Evolutionary conservation across 352 stramenopile species (phyloP).

Genomic region (Pythium folliculosum): DNA sequence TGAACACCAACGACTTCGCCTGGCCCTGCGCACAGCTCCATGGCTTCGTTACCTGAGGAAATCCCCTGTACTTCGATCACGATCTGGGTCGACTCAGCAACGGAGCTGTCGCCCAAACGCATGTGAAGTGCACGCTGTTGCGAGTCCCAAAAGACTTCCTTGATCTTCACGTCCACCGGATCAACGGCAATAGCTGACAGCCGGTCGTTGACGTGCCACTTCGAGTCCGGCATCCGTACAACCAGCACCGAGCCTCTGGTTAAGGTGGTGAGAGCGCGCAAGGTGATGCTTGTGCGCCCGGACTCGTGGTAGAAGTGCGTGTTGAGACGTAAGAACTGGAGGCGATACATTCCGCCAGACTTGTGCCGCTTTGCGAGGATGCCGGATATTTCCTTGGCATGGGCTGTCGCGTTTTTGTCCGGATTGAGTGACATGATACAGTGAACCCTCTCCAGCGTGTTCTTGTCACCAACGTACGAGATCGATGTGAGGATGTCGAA

Average conservation of each 20-base stretch:
- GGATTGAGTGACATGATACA: slow-evolving; percentile 55
- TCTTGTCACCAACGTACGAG: slow-evolving; percentile 32
- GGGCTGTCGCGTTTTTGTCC: slow-evolving; percentile 31
- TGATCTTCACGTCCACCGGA: slow-evolving; percentile 29
- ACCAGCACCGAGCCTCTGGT: slow-evolving; percentile 29
- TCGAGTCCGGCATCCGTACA: slow-evolving; percentile 49
- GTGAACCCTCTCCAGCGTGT: slow-evolving; percentile 40
- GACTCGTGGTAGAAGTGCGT: slow-evolving; percentile 56
- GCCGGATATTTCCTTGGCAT: slow-evolving; percentile 35
- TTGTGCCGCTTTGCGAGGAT: slow-evolving; percentile 38
- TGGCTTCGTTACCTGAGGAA: slow-evolving; percentile 15
- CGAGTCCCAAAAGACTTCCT: slow-evolving; percentile 51
- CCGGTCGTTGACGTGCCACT: slow-evolving; percentile 38
- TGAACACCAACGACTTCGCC: slow-evolving; percentile 44
- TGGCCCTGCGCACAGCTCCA: slow-evolving; percentile 38
- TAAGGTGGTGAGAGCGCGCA: slow-evolving; percentile 38
- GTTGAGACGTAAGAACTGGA: slow-evolving; percentile 60
- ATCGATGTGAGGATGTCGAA: slow-evolving; percentile 54
- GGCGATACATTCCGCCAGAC: slow-evolving; percentile 39
- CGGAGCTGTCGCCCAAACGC: slow-evolving; percentile 35
- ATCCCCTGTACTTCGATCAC: slow-evolving; percentile 43
- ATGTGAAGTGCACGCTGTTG: slow-evolving; percentile 43
- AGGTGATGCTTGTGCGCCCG: slow-evolving; percentile 41
- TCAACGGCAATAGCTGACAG: slow-evolving; percentile 35
- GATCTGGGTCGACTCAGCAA: slow-evolving; percentile 33